Evolutionary conservation across 1,284 basidiomycete genomes (phyloP), one percentile per base, ranked within the genome.

Genomic region (Microbotryum intermedium): DNA sequence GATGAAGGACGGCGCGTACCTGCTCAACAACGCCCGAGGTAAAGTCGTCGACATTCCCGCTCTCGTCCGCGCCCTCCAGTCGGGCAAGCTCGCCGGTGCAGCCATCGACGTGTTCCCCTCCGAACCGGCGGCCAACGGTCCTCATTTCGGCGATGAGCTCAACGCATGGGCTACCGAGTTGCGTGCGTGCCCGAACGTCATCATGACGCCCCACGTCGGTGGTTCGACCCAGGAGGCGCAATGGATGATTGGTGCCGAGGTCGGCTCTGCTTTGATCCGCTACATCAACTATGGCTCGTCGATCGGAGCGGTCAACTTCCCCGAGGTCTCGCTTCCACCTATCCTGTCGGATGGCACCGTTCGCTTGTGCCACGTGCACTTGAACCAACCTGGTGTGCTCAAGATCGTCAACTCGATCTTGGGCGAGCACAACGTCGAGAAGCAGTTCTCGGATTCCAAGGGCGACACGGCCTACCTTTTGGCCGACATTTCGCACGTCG

Each of bases 191-290:
- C 84, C 86, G 53, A 97, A 97, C 76, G 82, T 95, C 65, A 92
- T 97, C 73, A 85, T 97, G 69, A 97, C 93, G 0, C 95, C 95
- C 21, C 95, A 99, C 75, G 97, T 99, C 70, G 95, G 95, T 63
- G 95, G 95, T 49, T 97, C 91, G 47, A 99, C 95, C 13, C 95
- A 98, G 76, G 95, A 99, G 76, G 95, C 95, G 4, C 95, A 99
- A 77, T 83, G 85, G 53, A 91, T 94, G 64, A 98, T 99, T 69
- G 95, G 95, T 34, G 86, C 90, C 66, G 95, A 99, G 76, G 95
- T 99, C 48, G 84, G 90, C 16, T 81, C 82, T 47, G 85, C 92
- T 3, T 78, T 98, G 55, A 81, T 82, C 42, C 86, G 92, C 62
- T 99, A 97, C 78, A 84, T 98, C 74, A 89, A 87, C 78, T 91